Conservation (phyloP, 257 asterid genomes). For the Nicotiana attenuata region DNA sequence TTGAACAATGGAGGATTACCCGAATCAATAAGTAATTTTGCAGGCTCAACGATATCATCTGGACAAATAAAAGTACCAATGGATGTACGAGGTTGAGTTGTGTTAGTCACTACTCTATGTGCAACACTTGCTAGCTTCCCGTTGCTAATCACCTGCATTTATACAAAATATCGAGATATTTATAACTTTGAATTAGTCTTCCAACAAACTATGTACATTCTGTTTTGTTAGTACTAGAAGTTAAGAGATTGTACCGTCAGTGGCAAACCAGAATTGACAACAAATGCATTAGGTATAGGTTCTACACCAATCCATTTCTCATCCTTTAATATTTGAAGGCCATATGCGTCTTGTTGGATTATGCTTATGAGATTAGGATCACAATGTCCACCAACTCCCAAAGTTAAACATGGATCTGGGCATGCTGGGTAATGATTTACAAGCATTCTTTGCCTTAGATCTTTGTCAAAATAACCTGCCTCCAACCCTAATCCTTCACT, state of each 20-base stretch:
- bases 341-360: constrained; percentile 9
- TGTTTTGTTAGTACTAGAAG: too few species aligned
- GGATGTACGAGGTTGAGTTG: not conserved
- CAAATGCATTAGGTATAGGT: constrained; percentile 6
- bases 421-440: constrained; percentile 14
- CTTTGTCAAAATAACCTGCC: constrained; percentile 5
- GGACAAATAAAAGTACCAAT: constrained; percentile 10
- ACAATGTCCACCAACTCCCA: constrained; percentile 7
- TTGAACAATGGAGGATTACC: not conserved
- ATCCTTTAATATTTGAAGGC: constrained; percentile 18
- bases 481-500: constrained; percentile 4
- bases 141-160: not conserved
- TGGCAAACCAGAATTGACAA: constrained; percentile 6
- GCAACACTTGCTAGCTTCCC: not conserved
- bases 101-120: constrained; percentile 19
- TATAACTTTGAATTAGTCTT: too few species aligned
- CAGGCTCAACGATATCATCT: not conserved
- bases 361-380: constrained; percentile 14
- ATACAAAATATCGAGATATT: not conserved
- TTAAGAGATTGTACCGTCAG: not conserved
- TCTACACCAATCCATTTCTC: constrained; percentile 14
- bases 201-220: too few species aligned
- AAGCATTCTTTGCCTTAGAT: not conserved
- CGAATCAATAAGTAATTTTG: not conserved
- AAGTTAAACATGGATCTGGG: constrained; percentile 13